Base-by-base conservation (phyloP, 1,139 yeast species). In the Yamadazyma conglobata region DNA sequence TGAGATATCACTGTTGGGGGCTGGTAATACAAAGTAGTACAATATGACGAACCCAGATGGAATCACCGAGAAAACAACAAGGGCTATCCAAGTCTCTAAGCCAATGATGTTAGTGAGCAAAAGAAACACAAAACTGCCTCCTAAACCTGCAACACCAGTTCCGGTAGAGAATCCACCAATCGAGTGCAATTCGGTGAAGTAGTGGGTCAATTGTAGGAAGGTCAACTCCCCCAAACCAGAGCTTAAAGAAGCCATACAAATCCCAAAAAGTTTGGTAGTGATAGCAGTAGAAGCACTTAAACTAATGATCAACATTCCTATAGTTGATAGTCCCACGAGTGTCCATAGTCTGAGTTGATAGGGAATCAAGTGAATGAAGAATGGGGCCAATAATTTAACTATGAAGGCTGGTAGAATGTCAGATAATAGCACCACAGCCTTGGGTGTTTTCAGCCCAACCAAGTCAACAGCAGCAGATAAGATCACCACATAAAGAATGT, bases 161-260 rank as follows among this genome's bases (percentile, higher is more conserved):
- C 98, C 98, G 10, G 88, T 74, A 21, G 95, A 83, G 74, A 93
- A 91, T 0, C 95, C 96, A 28, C 84, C 79, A 27, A 91, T 64
- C 3, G 95, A 70, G 29, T 44, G 34, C 12, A 58, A 52, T 19
- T 70, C 69, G 12, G 66, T 66, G 47, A 73, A 80, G 44, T 62
- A 76, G 52, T 87, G 95, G 1, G 96, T 85, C 53, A 91, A 61
- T 52, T 85, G 95, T 29, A 91, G 58, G 43, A 89, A 91, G 0
- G 96, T 84, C 11, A 85, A 66, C 50, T 91, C 98, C 0, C 98
- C 98, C 16, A 88, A 58, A 0, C 97, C 97, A 1, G 95, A 81
- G 10, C 95, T 81, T 5, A 77, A 48, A 1, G 95, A 85, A 0
- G 97, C 96, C 44, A 89, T 46, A 6, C 73, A 64, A n/a, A 89